Evolutionary conservation across 2,329 filamentous ascomycete genomes (phyloP), one percentile per base, ranked within the genome.

Genomic region (Fusarium citri): DNA sequence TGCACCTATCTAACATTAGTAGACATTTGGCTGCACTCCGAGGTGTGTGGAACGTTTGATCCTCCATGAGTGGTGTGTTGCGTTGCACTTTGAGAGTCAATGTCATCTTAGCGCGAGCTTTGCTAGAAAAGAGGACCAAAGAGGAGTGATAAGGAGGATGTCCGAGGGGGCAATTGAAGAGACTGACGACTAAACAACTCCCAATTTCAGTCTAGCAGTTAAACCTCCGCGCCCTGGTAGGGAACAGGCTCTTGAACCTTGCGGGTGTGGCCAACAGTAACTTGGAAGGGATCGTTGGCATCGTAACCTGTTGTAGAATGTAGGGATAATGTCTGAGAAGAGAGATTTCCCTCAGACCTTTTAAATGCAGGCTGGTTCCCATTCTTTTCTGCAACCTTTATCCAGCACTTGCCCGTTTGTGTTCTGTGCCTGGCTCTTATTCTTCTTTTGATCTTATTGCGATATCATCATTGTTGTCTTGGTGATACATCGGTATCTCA

Each of bases 341-440:
- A 57, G 46, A 56, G 55, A 58, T 58, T 28, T 45, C 54, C 23
- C 40, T 55, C 47, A 40, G 34, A 37, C 28, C 50, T 28, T 69
- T 70, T 69, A 68, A 73, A 73, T 53, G 47, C 59, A 59, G 41
- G 26, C 37, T n/a, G 16, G 41, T 56, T 53, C 67, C 67, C 54
- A 25, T 37, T 30, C 14, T 45, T 50, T 55, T 48, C 45, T 41
- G 40, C n/a, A 34, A 20, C 40, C 48, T 47, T 31, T 41, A 58
- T 28, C 54, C 41, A 69, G 50, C 40, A 50, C 47, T 63, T 46
- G 30, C 48, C 28, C 23, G 43, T 28, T 57, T 54, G 55, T 46
- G 56, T 51, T 64, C 65, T 59, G 47, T 55, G 37, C 46, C 45
- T 34, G 55, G 41, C 12, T 28, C 25, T 48, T 45, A n/a, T 54